Evolutionary conservation across 2,329 filamentous ascomycete genomes (phyloP).

Genomic region (Claviceps sp.): DNA sequence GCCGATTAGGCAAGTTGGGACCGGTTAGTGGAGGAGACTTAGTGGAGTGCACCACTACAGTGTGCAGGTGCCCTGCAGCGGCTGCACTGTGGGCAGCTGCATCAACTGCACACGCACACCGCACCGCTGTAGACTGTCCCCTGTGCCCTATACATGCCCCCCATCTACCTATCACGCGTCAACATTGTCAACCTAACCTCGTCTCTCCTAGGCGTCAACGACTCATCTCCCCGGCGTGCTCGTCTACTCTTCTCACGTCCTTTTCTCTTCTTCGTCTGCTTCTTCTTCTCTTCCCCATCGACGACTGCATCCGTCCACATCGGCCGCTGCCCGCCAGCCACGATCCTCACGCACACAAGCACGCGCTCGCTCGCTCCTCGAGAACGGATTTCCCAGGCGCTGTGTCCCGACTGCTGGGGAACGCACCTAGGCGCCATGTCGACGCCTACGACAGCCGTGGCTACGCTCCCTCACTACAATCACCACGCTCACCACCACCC

Average conservation of each 20-base stretch:
- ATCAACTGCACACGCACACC: too few relatives aligned
- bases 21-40: too few relatives aligned
- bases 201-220: not conserved
- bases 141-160: too few relatives aligned
- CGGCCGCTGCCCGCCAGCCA: too few relatives aligned
- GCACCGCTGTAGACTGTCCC: too few relatives aligned
- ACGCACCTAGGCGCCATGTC: conserved; percentile 42
- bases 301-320: not conserved
- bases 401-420: not conserved
- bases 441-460: conserved; percentile 66
- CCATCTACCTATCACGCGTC: not conserved
- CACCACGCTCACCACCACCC: conserved; percentile 22
- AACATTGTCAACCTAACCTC: too few relatives aligned
- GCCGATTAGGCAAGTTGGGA: too few relatives aligned
- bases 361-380: not conserved
- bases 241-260: not conserved
- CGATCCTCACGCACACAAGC: not conserved
- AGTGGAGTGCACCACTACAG: too few relatives aligned
- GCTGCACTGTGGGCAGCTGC: too few relatives aligned
- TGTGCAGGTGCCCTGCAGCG: too few relatives aligned
- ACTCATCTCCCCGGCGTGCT: not conserved
- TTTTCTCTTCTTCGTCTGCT: not conserved
- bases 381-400: not conserved
- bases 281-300: not conserved
- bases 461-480: conserved; percentile 53